These are phyloP conservation scores for Chaetomium strumarium DNA, from an alignment of 2,329 filamentous ascomycete species.

Conservation along the genomic window DNA sequence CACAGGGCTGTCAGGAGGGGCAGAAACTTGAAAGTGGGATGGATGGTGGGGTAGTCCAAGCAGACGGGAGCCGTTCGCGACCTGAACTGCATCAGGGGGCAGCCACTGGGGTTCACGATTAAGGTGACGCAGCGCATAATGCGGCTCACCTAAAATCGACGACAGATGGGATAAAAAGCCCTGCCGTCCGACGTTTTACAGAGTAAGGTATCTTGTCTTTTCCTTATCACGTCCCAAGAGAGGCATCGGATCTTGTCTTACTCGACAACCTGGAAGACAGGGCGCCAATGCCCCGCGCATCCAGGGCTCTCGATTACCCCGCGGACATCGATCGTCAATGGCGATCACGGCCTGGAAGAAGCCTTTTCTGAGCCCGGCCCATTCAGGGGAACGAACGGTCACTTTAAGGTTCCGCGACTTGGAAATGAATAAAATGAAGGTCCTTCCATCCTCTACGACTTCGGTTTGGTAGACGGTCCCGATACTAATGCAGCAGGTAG, in stretches of 20 bases:
- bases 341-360: neutral
- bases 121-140: constrained; percentile 1
- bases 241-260: too few species aligned
- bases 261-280: neutral
- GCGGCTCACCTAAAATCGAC: neutral
- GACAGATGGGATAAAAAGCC: neutral
- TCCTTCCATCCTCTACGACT: too few species aligned
- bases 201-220: neutral
- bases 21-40: constrained; percentile 14
- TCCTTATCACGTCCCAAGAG: neutral
- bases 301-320: neutral
- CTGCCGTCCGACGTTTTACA: too few species aligned
- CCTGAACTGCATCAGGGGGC: neutral
- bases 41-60: neutral
- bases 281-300: neutral
- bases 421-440: too few species aligned
- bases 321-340: neutral
- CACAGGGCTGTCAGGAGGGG: too few species aligned
- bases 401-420: too few species aligned
- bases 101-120: neutral
- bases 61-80: too few species aligned
- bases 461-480: too few species aligned
- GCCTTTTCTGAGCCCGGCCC: too few species aligned
- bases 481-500: too few species aligned
- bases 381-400: too few species aligned